Conservation (phyloP, 2,329 filamentous ascomycete genomes). For the Trichoderma sp. region DNA sequence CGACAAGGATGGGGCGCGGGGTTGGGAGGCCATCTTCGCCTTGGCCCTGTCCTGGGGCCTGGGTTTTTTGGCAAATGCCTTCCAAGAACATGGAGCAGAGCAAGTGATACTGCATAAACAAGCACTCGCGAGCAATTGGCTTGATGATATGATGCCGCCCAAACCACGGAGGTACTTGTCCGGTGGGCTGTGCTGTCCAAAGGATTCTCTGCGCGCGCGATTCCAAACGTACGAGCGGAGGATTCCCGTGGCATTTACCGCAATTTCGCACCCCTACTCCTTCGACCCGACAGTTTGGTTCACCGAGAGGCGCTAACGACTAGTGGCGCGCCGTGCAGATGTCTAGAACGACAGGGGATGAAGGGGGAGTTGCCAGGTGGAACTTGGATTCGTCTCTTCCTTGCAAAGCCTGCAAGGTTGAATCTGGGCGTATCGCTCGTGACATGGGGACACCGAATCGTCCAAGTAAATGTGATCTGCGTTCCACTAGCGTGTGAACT, state of each 20-base stretch:
- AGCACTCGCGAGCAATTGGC: neutral
- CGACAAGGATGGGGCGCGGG: neutral
- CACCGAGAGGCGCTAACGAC: constrained; percentile 19
- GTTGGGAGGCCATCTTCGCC: neutral
- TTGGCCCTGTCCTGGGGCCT: neutral
- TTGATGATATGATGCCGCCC: neutral
- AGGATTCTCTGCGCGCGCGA: neutral
- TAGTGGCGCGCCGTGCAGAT: constrained; percentile 19
- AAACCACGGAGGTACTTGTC: neutral
- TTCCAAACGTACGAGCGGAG: neutral
- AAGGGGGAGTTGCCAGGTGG: constrained; percentile 14
- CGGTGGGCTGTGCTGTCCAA: neutral
- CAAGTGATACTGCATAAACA: neutral
- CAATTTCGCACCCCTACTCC: constrained; percentile 22
- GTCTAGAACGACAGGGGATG: constrained; percentile 16
- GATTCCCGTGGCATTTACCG: neutral
- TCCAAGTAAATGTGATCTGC: neutral
- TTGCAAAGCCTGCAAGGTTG: neutral
- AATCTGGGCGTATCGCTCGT: neutral
- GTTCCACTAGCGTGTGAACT: neutral
- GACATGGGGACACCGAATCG: neutral
- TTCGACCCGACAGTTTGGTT: constrained; percentile 27
- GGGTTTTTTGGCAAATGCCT: neutral
- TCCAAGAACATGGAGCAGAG: neutral
- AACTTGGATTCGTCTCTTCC: constrained; percentile 1